Evolutionary conservation across 371 early-diverging fungal genomes (phyloP).

Genomic region (Mucor saturninus): DNA sequence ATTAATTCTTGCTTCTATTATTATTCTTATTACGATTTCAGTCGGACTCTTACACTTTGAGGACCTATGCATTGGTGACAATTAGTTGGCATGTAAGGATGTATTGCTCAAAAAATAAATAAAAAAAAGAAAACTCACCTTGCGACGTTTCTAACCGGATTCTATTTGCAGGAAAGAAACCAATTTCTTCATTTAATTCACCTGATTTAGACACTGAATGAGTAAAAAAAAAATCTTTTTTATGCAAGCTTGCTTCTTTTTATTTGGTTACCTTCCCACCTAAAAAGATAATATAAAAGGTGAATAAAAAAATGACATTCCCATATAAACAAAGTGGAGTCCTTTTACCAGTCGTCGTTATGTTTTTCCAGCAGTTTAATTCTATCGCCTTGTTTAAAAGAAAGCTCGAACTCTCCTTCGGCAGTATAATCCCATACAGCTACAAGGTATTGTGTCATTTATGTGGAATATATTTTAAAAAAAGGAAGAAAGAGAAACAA

Average conservation of each 20-base stretch:
- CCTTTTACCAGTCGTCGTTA: constrained; percentile 52
- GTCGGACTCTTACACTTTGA: neutral
- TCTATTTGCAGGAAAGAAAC: constrained; percentile 59
- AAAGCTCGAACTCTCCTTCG: constrained; percentile 52
- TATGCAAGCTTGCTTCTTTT: neutral
- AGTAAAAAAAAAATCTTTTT: neutral
- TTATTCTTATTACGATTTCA: too few relatives aligned
- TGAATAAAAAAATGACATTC: neutral
- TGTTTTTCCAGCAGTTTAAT: constrained; percentile 53
- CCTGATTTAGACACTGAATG: constrained; percentile 24
- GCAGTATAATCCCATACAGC: constrained; percentile 57
- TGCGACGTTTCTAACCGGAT: constrained; percentile 28
- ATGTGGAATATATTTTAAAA: neutral
- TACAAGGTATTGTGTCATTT: constrained; percentile 48
- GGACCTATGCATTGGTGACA: neutral
- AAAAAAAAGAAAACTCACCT: constrained; percentile 2
- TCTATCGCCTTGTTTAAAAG: constrained; percentile 53
- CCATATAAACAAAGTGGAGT: neutral
- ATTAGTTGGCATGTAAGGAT: neutral
- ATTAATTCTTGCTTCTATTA: too few relatives aligned
- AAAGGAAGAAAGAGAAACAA: neutral
- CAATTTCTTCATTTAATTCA: constrained; percentile 51
- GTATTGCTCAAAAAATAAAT: neutral
- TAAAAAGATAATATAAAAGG: constrained; percentile 13
- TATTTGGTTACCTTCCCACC: constrained; percentile 52